Percentiles rank a stretch among this genome's conserved stretches.
phyloP scores from a whole-genome alignment of 2,329 filamentous ascomycete species.

The Aspergillus vadensis region DNA sequence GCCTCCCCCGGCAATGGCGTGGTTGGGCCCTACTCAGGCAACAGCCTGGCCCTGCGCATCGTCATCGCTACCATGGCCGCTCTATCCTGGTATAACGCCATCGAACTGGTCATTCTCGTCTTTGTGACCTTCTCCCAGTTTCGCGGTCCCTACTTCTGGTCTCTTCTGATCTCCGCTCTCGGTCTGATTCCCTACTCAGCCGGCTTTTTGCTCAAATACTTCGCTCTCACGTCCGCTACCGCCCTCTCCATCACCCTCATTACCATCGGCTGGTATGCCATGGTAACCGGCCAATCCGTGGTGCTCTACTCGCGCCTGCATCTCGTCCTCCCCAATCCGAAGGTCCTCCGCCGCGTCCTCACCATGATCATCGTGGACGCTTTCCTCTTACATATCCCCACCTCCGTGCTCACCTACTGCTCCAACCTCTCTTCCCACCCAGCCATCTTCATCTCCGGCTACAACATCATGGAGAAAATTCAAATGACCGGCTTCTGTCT shows the following conservation, averaged over 20 bases:
- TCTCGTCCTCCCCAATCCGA: constrained; percentile 45
- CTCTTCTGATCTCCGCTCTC: constrained; percentile 45
- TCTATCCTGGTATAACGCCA: constrained; percentile 53
- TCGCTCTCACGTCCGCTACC: constrained; percentile 36
- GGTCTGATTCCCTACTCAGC: constrained; percentile 51
- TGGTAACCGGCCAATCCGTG: constrained; percentile 53
- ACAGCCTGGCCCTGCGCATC: constrained; percentile 42
- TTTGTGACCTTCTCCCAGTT: constrained; percentile 52
- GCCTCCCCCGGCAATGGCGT: constrained; percentile 38
- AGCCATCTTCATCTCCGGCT: constrained; percentile 36
- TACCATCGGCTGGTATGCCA: constrained; percentile 50
- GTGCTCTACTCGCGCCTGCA: constrained; percentile 56
- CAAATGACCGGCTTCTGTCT: constrained; percentile 60
- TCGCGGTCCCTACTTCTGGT: constrained; percentile 55
- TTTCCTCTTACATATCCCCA: constrained; percentile 49
- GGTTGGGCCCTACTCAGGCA: constrained; percentile 39
- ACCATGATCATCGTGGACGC: constrained; percentile 51
- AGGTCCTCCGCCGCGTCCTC: constrained; percentile 44
- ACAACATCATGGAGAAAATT: constrained; percentile 56
- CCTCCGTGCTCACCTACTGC: constrained; percentile 49
- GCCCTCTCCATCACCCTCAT: constrained; percentile 48
- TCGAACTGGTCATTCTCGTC: constrained; percentile 52
- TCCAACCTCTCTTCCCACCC: constrained; percentile 36
- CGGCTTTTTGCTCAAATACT: constrained; percentile 53
- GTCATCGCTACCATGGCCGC: constrained; percentile 51